Conservation (phyloP, 2,329 filamentous ascomycete genomes). For the Aspergillus unguis region DNA sequence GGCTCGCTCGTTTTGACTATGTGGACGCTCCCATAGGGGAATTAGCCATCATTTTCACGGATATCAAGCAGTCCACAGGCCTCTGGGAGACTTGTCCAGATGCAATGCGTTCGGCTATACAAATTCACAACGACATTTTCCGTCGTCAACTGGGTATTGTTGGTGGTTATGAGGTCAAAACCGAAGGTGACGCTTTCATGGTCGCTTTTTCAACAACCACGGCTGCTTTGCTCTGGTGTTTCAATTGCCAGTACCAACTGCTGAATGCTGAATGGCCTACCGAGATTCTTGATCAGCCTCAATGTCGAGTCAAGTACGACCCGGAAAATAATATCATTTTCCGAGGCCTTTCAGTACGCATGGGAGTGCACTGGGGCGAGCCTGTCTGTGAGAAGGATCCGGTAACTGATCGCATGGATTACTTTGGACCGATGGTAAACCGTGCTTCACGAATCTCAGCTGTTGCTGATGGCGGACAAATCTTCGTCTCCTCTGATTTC, state of each 20-base stretch:
- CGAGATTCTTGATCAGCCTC: constrained; percentile 82
- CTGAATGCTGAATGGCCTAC: constrained; percentile 90
- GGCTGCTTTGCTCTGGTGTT: constrained; percentile 91
- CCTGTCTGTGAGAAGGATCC: constrained; percentile 95
- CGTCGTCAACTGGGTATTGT: constrained; percentile 87
- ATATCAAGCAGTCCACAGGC: constrained; percentile 97
- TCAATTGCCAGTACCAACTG: constrained; percentile 84
- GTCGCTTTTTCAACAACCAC: constrained; percentile 97
- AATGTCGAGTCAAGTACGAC: constrained; percentile 78
- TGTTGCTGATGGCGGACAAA: constrained; percentile 93
- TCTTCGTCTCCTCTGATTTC: constrained; percentile 94
- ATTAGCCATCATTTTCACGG: constrained; percentile 92
- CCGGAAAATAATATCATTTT: constrained; percentile 87
- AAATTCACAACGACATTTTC: constrained; percentile 96
- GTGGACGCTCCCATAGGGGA: constrained; percentile 89
- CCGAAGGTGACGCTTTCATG: constrained; percentile 99
- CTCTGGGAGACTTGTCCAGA: constrained; percentile 94
- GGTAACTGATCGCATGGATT: constrained; percentile 97
- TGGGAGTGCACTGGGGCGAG: constrained; percentile 95
- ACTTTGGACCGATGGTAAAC: constrained; percentile 99
- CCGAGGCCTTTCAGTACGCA: constrained; percentile 87
- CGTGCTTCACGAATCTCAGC: constrained; percentile 90
- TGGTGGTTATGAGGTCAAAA: constrained; percentile 98
- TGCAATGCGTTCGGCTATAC: constrained; percentile 95
- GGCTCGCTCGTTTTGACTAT: constrained; percentile 81